Base-by-base conservation (phyloP, 2,329 filamentous ascomycete species). In the Emmonsiellopsis sp. region DNA sequence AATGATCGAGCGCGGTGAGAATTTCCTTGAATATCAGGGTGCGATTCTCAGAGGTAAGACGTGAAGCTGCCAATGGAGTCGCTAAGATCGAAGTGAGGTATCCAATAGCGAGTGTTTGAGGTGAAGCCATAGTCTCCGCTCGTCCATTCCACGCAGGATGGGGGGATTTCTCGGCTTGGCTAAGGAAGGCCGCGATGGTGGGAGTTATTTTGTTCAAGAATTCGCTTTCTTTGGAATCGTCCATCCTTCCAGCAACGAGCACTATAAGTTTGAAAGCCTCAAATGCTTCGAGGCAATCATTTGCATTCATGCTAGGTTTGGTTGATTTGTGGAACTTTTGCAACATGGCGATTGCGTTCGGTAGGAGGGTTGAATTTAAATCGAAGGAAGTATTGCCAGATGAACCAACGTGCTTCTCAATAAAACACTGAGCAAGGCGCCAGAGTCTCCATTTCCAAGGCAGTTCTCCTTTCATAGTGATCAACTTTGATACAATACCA, bases 391-490 rank as follows among this genome's bases (percentile, higher is more conserved):
- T 40, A 49, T 56, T 57, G 42, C 62, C 59, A 8, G 58, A 50
- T 3, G 57, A 59, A 40, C 65, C 60, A 9, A 63, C 34, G 15
- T 61, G 63, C 16, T 67, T 66, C 20, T 66, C 62, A 6, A 70
- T 44, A 13, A 72, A 52, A 55, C 67, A 68, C 43, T 65, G 63
- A 44, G 63, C 54, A 35, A 72, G 58, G 51, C 68, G 65, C 71
- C 71, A 73, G 46, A 73, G 49, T 16, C 71, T 67, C 71, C 71
- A 73, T 53, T 65, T 62, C 70, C 70, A 73, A 54, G 66, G 65
- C 20, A 65, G 46, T 20, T 52, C 52, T 44, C 65, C 61, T 52
- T 65, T 64, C 1, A 64, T 67, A 16, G 63, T 65, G 7, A 72
- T 54, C 1, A 69, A 65, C 9, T 63, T 16, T 2, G 44, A 50